Evolutionary conservation across 371 early-diverging fungal species (phyloP).

Genomic region (Rhizopus microsporus): DNA sequence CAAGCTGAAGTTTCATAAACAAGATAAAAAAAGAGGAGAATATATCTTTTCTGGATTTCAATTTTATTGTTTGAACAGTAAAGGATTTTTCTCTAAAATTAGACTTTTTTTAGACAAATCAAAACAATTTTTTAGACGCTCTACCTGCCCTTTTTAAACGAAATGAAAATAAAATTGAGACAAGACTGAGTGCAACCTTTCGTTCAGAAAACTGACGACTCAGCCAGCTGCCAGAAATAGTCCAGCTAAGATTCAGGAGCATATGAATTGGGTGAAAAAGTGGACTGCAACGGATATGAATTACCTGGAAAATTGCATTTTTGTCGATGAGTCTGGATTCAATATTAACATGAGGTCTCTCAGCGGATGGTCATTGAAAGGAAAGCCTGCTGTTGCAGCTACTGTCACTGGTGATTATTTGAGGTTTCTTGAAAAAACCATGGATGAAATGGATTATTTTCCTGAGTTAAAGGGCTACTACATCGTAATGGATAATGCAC

Average conservation of each 20-base stretch:
- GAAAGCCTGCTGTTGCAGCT: slow-evolving; percentile 1
- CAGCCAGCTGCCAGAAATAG: slow-evolving; percentile 17
- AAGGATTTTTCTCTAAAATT: too few relatives aligned
- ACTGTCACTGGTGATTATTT: slow-evolving; percentile 1
- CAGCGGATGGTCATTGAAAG: neutral
- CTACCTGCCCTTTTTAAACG: too few relatives aligned
- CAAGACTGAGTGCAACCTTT: slow-evolving; percentile 17
- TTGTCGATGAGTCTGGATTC: slow-evolving; percentile 11
- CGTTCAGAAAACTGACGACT: slow-evolving; percentile 10
- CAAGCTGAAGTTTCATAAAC: neutral
- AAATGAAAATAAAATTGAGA: too few relatives aligned
- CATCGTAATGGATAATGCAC: slow-evolving; percentile 18
- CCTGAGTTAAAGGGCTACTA: slow-evolving; percentile 17
- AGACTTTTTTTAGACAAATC: too few relatives aligned
- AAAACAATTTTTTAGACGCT: too few relatives aligned
- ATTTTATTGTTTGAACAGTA: too few relatives aligned
- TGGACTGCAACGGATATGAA: slow-evolving; percentile 13
- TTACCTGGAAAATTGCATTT: slow-evolving; percentile 7
- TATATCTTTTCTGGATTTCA: too few relatives aligned
- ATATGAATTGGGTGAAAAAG: slow-evolving; percentile 2
- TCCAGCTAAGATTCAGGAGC: slow-evolving; percentile 6
- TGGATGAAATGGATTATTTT: slow-evolving; percentile 14
- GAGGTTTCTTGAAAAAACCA: slow-evolving; percentile 9
- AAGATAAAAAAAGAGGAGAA: slow-evolving; percentile 1
- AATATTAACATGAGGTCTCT: slow-evolving; percentile 6